Evolutionary conservation across 441 rosid species (phyloP), one percentile per base, ranked within the genome.

Genomic region (Aquilaria agallochum): DNA sequence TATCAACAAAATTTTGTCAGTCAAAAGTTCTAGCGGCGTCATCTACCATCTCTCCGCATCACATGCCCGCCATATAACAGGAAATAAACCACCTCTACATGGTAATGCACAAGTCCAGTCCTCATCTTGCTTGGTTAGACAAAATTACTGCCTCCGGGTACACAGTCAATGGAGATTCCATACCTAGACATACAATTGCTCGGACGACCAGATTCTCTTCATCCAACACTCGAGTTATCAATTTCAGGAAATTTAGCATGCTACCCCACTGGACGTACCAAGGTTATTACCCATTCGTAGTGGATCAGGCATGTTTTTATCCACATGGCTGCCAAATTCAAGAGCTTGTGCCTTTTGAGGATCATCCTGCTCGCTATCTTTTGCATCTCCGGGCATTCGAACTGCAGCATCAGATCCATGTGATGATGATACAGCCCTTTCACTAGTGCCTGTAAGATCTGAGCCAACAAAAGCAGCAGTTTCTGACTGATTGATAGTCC

Each of bases 61-160:
- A 20, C 20, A 20, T 20, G 20, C 20, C 20, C 20, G 20, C 20
- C 20, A 20, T 20, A 20, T 20, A 20, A 20, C 20, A 20, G 20
- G 20, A 20, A 20, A 20, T 20, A 20, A 20, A 20, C 20, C 20
- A 20, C 20, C 20, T 20, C 20, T 20, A 20, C 20, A 20, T 20
- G 20, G 20, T 20, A 20, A 20, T 20, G 20, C 20, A 20, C 20
- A 20, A 20, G 20, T 20, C 20, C 20, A 20, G 20, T 20, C 20
- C 20, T 76, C 59, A 79, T 47, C 65, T 69, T 53, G 78, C 73
- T 68, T 55, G 64, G 69, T 76, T 74, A 27, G 72, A 77, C 59
- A 71, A 58, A 53, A 76, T 34, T 44, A 72, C 64, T 56, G 48
- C 79, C 73, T 72, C 75, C 1, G 79, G 14, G 63, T 55, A 68